Base-by-base conservation (phyloP, 2,329 filamentous ascomycete species). In the Rhinocladiella mackenziei region DNA sequence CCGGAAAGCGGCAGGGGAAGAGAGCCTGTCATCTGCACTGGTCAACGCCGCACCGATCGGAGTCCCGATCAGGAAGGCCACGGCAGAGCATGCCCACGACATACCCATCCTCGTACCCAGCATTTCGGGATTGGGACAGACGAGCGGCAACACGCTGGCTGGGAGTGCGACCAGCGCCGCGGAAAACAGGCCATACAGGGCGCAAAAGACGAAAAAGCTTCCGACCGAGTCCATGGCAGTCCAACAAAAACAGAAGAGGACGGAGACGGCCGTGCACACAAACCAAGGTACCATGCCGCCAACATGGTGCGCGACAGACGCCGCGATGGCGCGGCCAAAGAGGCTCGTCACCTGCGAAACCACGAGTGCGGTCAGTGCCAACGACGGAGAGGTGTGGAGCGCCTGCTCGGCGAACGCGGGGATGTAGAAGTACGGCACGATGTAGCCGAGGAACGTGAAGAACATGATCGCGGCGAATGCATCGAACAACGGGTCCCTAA, bases 101-200 rank as follows among this genome's bases (percentile, higher is more conserved):
- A 73, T 70, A 3, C 72, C 72, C 48, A 74, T 66, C 46, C 70
- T 64, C 7, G 68, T 65, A 0, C 72, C 72, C 1, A 65, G 53
- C 49, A 67, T 69, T 18, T 60, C 57, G 18, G 70, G 40, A 7
- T 7, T 7, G 11, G 23, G 23, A 7, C 7, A 26, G 7, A 26
- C 11, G 7, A 26, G 23, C 11, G 23, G 23, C 7, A 26, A 7
- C 7, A 26, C 23, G 23, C 7, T 11, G 11, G 23, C 11, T 7
- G 23, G 23, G 11, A 26, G 7, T 7, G 23, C 23, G 23, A 26
- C 23, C 7, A 7, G 7, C 7, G 11, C 11, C 7, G 7, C 23
- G 23, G 23, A 7, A 7, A 26, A 7, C 7, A 26, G 11, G 7
- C 23, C 23, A 11, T 7, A 7, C 11, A 26, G 23, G 23, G 11